Evolutionary conservation across 331 rosid genomes (phyloP), one percentile per base, ranked within the genome.

Genomic region (Stylosanthes scabra): DNA sequence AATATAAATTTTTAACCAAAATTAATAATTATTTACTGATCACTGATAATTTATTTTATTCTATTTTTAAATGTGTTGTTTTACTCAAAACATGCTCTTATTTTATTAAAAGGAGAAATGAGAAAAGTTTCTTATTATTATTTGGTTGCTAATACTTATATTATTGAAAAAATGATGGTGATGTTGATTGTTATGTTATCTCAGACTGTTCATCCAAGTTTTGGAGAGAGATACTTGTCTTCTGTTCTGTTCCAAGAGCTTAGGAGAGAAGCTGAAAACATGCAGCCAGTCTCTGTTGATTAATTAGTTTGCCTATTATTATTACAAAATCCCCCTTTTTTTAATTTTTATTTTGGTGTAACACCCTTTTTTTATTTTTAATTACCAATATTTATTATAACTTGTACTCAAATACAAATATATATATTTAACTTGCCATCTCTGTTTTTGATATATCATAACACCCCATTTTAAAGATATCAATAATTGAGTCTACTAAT

Each of bases 251-350:
- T 91, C 71, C 60, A 94, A 80, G 96, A 91, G 31, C 86, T 94
- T 70, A 82, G 96, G 74, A 82, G 72, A 2, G 99, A 94, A 65
- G 96, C 97, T 0, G 97, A 94, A 79, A 91, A 94, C 77, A 94
- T 94, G 99, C 90, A 94, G 69, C 99, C 99, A 46, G 99, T 94
- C 56, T 11, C 96, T 3, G 97, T 94, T 59, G 96, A 91, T 78
- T 94, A 65, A 85, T 34, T 34, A 34, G 6, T 3, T 34, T 34
- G 39, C 39, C 39, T 34, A 34, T 34, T 34, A 34, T 34, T 34
- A 34, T 34, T 4, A 34, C 39, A 34, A 34, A 6, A 1, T 3
- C 4, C 39, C 39, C 0, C 6, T 34, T 34, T 34, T 0, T 3
- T 34, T 34, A 3, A 3, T 34, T 31, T 31, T 31, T 9, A 42